A percentile compares a stretch with the other conserved stretches of the same genome.
Conservation (phyloP, 2,329 filamentous ascomycete genomes). For the Fusarium annulatum region DNA sequence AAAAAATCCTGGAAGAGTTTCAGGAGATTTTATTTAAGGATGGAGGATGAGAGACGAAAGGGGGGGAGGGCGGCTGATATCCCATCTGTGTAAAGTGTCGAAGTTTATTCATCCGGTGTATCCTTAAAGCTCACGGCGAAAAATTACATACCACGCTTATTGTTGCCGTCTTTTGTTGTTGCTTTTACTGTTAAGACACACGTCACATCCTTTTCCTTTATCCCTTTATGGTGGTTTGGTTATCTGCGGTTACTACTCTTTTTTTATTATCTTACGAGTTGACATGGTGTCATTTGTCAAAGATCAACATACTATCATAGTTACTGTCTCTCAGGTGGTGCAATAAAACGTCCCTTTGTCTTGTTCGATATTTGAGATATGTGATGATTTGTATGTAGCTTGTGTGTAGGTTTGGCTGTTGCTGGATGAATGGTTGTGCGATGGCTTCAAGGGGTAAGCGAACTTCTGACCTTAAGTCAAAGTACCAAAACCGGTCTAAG, state of each 20-base stretch:
- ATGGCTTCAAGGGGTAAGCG: neutral
- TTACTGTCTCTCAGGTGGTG: conserved; percentile 11
- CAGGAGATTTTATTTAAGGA: conserved; percentile 24
- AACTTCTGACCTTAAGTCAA: fast-evolving
- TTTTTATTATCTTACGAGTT: neutral
- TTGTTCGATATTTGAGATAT: neutral
- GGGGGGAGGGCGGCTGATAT: neutral
- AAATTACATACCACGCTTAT: conserved; percentile 46
- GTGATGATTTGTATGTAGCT: neutral
- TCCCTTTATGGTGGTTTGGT: conserved; percentile 2
- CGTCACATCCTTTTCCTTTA: neutral
- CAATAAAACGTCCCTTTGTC: conserved; percentile 26
- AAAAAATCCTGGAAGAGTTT: conserved; percentile 21
- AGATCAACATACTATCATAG: conserved; percentile 26
- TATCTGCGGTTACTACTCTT: neutral
- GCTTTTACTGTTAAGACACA: conserved; percentile 30
- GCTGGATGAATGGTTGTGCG: too few species aligned
- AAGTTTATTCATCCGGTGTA: conserved; percentile 41
- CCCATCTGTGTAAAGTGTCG: conserved; percentile 39
- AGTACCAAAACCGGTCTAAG: too few species aligned
- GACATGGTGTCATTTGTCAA: conserved; percentile 11
- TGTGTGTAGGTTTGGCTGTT: neutral
- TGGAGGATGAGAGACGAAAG: conserved; percentile 25
- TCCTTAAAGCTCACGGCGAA: conserved; percentile 43
- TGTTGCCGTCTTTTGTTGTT: conserved; percentile 27